Evolutionary conservation across 2,329 filamentous ascomycete species (phyloP), one percentile per base, ranked within the genome.

Genomic region (Boeremia lycopersici): DNA sequence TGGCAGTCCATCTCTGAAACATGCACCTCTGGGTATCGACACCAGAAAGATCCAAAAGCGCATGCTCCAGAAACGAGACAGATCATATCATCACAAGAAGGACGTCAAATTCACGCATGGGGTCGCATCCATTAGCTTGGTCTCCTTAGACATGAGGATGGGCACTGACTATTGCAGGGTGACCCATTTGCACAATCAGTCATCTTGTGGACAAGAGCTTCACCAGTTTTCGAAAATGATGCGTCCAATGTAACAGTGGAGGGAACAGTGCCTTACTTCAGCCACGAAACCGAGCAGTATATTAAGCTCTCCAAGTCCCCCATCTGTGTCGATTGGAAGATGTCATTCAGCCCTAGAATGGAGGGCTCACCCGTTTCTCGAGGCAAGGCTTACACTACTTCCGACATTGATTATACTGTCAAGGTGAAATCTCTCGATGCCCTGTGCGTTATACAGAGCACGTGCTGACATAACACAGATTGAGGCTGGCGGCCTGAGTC

Each of bases 391-490:
- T 90, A 86, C 66, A 91, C 89, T 0, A 89, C 82, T 19, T 88
- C 84, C 1, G 89, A 91, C 66, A 84, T 91, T 44, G 89, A 91
- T 68, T 91, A 86, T 67, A 91, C 89, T 0, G 77, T 90, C 57
- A 90, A 90, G 79, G 84, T 85, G 67, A 39, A 39, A n/a, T 6
- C 6, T 6, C 31, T n/a, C 11, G 6, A n/a, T 15, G n/a, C 13
- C n/a, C 6, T 3, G 3, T 34, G 31, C 31, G 6, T 34, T 6
- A 34, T 15, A 31, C 29, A 31, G 2, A n/a, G 11, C 11, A n/a
- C 6, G 3, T 12, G 1, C 2, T 15, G 17, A 47, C 53, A 13
- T 4, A 11, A 19, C 13, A 41, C 48, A 86, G 82, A 81, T 89
- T 13, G 88, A 91, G 71, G 88, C 88, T 1, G 80, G 74, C 43